A percentile compares a stretch with the other conserved stretches of the same genome.
These are phyloP conservation scores for Heritiera fomes DNA, from an alignment of 345 rosid genomes.

Conservation along the genomic window DNA sequence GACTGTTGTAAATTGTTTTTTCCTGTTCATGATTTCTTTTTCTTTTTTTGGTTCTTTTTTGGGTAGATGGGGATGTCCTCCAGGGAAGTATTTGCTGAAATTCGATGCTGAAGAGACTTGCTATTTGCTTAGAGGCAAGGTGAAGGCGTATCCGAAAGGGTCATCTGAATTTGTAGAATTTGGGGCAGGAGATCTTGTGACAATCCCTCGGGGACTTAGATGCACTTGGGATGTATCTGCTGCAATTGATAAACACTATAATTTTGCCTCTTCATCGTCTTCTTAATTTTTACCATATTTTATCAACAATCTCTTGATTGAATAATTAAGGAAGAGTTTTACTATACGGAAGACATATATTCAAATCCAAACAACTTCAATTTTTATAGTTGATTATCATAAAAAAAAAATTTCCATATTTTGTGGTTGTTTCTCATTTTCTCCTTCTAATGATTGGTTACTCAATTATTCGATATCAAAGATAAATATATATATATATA, in stretches of 20 bases:
- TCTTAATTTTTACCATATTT: neutral
- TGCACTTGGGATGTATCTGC: conserved; percentile 47
- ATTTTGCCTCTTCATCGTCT: conserved; percentile 19
- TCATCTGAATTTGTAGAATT: conserved; percentile 43
- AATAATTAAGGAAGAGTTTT: no score
- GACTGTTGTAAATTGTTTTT: neutral
- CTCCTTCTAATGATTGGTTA: no score
- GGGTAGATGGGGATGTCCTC: conserved; percentile 27
- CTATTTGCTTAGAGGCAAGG: conserved; percentile 45
- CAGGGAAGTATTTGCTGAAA: conserved; percentile 26
- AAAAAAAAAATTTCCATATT: no score
- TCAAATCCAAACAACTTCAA: no score
- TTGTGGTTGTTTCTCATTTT: no score
- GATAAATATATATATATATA: no score
- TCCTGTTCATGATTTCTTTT: neutral
- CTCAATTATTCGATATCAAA: no score
- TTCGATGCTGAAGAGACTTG: conserved; percentile 44
- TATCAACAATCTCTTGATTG: no score
- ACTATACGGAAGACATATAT: no score
- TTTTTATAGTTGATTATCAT: no score
- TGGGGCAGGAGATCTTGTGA: conserved; percentile 56
- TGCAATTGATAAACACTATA: conserved; percentile 26
- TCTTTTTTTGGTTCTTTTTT: no score
- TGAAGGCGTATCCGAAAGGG: conserved; percentile 45
- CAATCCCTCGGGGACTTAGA: conserved; percentile 43